Evolutionary conservation across 768 basidiomycete species (phyloP).

Genomic region (Boletus subparvulus): DNA sequence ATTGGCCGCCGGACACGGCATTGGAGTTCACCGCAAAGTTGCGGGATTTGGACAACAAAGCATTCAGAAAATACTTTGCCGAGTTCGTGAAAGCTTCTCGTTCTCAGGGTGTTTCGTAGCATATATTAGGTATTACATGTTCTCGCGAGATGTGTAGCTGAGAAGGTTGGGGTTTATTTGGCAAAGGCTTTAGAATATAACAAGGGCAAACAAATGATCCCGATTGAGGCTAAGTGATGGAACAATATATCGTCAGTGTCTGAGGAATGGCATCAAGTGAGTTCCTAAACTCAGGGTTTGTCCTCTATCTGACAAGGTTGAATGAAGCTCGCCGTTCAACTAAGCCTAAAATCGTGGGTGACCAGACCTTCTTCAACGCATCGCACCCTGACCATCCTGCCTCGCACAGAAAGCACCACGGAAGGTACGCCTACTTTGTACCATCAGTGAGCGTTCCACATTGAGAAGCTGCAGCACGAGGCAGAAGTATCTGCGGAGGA

Average conservation of each 20-base stretch:
- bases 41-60: conserved; percentile 69
- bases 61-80: conserved; percentile 83
- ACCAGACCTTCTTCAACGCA: conserved; percentile 19
- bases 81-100: conserved; percentile 79
- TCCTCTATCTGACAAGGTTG: conserved; percentile 11
- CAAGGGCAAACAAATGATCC: conserved; percentile 31
- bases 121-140: conserved; percentile 8
- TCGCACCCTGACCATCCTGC: conserved; percentile 19
- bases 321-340: conserved; percentile 29
- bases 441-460: not conserved
- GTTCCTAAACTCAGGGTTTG: conserved; percentile 2
- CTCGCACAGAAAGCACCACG: conserved; percentile 43
- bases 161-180: conserved; percentile 23
- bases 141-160: not conserved
- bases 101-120: conserved; percentile 50
- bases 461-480: conserved; percentile 52
- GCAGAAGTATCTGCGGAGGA: conserved; percentile 75
- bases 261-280: conserved; percentile 33
- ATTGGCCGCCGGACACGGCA: conserved; percentile 78
- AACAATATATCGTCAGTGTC: conserved; percentile 10
- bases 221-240: conserved; percentile 19
- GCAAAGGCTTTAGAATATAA: conserved; percentile 34
- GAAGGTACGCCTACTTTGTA: conserved; percentile 38
- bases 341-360: conserved; percentile 45
- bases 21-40: conserved; percentile 77